A percentile compares a stretch with the other conserved stretches of the same genome.
These are phyloP conservation scores for Exserohilum rostratum DNA, from an alignment of 2,329 filamentous ascomycete species.

Conservation along the genomic window DNA sequence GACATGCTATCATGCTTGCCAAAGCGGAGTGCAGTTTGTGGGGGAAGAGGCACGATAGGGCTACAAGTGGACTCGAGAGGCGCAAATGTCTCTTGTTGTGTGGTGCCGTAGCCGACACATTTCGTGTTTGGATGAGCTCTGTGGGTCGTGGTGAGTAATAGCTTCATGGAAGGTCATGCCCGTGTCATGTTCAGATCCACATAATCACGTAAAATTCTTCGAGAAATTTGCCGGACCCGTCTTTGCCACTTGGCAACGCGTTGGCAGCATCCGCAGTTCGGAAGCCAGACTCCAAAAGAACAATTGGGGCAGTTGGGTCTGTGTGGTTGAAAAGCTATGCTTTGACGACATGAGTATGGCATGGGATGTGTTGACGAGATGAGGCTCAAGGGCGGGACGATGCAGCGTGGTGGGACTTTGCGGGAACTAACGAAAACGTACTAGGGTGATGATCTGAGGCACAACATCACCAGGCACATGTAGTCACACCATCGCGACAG, in stretches of 20 bases:
- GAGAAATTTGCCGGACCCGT: conserved; percentile 31
- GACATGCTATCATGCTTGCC: conserved; percentile 12
- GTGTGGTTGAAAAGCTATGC: not conserved
- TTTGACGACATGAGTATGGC: not conserved
- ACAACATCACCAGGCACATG: not conserved
- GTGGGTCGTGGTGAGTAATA: conserved; percentile 42
- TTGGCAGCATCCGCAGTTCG: conserved; percentile 16
- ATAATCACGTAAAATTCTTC: conserved; percentile 41
- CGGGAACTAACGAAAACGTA: conserved; percentile 8
- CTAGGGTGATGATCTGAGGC: not conserved
- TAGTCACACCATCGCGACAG: conserved; percentile 3
- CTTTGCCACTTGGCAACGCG: conserved; percentile 27
- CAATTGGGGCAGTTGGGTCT: not conserved
- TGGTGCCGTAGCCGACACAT: conserved; percentile 12
- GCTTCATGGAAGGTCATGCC: conserved; percentile 27
- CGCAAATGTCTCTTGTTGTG: conserved; percentile 9
- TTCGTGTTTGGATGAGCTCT: conserved; percentile 24
- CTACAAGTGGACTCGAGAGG: conserved; percentile 24
- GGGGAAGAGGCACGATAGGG: conserved; percentile 26
- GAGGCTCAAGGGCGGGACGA: conserved; percentile 6
- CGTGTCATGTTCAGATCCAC: conserved; percentile 32
- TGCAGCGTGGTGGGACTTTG: conserved; percentile 7
- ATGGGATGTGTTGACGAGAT: conserved; percentile 5
- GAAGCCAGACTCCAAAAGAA: not conserved
- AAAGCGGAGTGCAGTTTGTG: conserved; percentile 34